A percentile compares a stretch with the other conserved stretches of the same genome.
These are phyloP conservation scores for Retiboletus flavoniger DNA, from an alignment of 1,284 basidiomycete genomes.

Conservation along the genomic window DNA sequence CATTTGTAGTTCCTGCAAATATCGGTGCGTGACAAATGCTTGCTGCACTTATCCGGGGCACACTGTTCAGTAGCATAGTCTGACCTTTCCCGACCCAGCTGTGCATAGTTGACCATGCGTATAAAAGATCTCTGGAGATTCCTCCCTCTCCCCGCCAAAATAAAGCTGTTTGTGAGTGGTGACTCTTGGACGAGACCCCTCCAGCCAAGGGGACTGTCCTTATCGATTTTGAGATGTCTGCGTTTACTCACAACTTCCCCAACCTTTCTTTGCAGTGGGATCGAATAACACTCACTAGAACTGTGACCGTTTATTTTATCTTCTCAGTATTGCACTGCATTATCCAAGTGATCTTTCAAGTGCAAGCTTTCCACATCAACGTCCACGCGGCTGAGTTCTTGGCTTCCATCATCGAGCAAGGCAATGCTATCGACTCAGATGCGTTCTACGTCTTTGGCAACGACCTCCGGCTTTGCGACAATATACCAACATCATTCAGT, in stretches of 20 bases:
- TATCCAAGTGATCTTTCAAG: slow-evolving; percentile 68
- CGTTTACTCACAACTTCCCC: neutral
- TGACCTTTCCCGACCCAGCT: neutral
- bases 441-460: slow-evolving; percentile 55
- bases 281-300: slow-evolving; percentile 64
- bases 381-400: slow-evolving; percentile 55
- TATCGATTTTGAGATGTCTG: neutral
- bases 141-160: slow-evolving; percentile 42
- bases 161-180: slow-evolving; percentile 54
- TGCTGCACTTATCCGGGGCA: neutral
- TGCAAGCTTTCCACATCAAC: slow-evolving; percentile 65
- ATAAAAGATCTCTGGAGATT: slow-evolving; percentile 43
- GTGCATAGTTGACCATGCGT: slow-evolving; percentile 39
- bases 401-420: slow-evolving; percentile 48
- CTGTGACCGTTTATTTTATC: slow-evolving; percentile 63
- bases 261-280: slow-evolving; percentile 51
- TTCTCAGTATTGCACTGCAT: slow-evolving; percentile 68
- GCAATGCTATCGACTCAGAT: slow-evolving; percentile 43
- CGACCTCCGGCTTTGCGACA: slow-evolving; percentile 57
- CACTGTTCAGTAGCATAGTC: neutral
- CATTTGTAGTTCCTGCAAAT: slow-evolving; percentile 27
- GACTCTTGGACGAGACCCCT: neutral
- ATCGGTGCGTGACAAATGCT: slow-evolving; percentile 4
- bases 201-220: neutral
- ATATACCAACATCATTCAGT: slow-evolving; percentile 50